phyloP scores from a whole-genome alignment of 164 flowering plant species.

The Macadamia tetraphylla region DNA sequence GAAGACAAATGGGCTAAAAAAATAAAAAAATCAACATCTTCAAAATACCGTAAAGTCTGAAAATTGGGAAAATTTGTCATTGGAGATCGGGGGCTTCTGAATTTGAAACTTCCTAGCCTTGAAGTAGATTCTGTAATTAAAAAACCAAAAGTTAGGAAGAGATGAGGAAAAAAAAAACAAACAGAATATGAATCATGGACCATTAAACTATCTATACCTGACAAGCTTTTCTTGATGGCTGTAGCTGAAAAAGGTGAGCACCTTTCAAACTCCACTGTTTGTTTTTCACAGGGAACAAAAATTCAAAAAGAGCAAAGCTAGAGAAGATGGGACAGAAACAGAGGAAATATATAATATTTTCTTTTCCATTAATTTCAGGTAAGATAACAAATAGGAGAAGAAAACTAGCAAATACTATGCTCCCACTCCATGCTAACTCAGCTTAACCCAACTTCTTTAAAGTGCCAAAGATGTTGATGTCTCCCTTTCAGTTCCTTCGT shows the following conservation, averaged over 20 bases:
- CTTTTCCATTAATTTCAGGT: no score
- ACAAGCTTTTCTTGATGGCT: slow-evolving; percentile 8
- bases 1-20: no score
- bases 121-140: slow-evolving; percentile 28
- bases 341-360: neutral
- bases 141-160: neutral
- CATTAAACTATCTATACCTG: slow-evolving; percentile 9
- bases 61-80: no score
- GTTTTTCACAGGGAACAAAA: slow-evolving; percentile 2
- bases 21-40: no score
- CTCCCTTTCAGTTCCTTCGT: neutral
- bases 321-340: slow-evolving; percentile 4
- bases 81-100: no score
- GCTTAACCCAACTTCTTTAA: neutral
- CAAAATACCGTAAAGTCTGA: no score
- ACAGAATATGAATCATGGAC: neutral
- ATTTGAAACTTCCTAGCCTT: neutral
- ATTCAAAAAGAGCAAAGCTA: slow-evolving; percentile 1
- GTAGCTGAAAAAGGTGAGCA: slow-evolving; percentile 8
- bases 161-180: neutral
- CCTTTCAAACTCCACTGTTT: slow-evolving; percentile 10
- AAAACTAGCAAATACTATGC: neutral
- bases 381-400: neutral
- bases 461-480: neutral
- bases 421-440: slow-evolving; percentile 5